Conservation (phyloP, 305 asterid species). For the Fraxinus floribunda region DNA sequence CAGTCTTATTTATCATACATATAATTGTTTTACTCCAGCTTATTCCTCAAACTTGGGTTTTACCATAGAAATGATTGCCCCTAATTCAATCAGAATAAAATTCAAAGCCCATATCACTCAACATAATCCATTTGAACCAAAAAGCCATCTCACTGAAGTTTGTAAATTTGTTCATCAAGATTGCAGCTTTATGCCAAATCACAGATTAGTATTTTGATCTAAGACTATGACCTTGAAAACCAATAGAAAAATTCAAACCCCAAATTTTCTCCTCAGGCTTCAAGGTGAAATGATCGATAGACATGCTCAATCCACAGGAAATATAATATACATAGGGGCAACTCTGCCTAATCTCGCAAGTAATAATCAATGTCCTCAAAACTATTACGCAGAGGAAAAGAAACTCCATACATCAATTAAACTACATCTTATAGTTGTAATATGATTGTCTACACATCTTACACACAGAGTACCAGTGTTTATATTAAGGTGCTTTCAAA, state of each 20-base stretch:
- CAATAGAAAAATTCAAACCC: conserved; percentile 13
- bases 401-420: conserved; percentile 12
- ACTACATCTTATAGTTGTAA: conserved; percentile 27
- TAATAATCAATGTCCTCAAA: conserved; percentile 27
- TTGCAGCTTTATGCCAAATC: conserved; percentile 3
- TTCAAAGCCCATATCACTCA: conserved; percentile 6
- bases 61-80: conserved; percentile 15
- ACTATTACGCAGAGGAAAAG: conserved; percentile 20
- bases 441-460: conserved; percentile 28
- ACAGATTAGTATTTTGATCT: background rate
- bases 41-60: conserved; percentile 13
- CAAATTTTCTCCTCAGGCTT: conserved; percentile 15
- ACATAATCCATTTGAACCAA: conserved; percentile 15
- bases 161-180: conserved; percentile 16
- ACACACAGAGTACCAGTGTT: conserved; percentile 24
- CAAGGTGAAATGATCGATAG: conserved; percentile 22
- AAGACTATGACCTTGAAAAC: conserved; percentile 13
- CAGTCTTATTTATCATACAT: background rate
- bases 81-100: conserved; percentile 11
- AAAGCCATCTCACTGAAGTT: background rate
- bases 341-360: conserved; percentile 29
- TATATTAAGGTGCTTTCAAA: conserved; percentile 24
- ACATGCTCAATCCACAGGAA: conserved; percentile 26
- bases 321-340: conserved; percentile 14
- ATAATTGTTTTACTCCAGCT: background rate